phyloP scores from a whole-genome alignment of 2,329 filamentous ascomycete genomes.

The Xylariaceae sp. region DNA sequence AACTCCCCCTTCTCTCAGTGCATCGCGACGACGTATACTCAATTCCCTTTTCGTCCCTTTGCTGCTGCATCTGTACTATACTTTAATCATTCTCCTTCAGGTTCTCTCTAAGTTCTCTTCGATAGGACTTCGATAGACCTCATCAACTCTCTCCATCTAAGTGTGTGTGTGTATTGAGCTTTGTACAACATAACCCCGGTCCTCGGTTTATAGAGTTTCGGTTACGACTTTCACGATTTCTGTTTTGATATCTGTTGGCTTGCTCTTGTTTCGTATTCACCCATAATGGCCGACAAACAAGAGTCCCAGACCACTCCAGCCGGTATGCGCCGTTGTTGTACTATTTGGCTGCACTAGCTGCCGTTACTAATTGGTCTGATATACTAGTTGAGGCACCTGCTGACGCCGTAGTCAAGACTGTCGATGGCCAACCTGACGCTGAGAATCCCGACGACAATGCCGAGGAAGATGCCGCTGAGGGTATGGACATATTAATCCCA shows the following conservation, averaged over 20 bases:
- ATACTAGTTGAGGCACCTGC: too few species aligned
- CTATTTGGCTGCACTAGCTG: too few species aligned
- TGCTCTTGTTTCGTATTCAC: too few species aligned
- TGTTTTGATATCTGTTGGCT: too few species aligned
- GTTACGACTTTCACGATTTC: conserved; percentile 12
- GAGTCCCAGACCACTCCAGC: conserved; percentile 19
- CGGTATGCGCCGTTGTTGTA: conserved; percentile 19
- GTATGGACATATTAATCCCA: conserved; percentile 14
- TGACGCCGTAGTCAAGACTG: conserved; percentile 20
- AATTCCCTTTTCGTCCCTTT: conserved; percentile 26
- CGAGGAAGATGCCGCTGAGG: conserved; percentile 28
- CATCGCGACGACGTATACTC: conserved; percentile 10
- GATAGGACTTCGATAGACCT: too few species aligned
- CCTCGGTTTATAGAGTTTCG: conserved; percentile 18
- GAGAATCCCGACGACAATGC: conserved; percentile 19
- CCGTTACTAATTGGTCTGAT: too few species aligned
- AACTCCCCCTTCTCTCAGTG: conserved; percentile 7
- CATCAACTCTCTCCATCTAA: too few species aligned
- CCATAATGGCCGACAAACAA: conserved; percentile 30
- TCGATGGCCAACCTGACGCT: conserved; percentile 22
- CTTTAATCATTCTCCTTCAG: conserved; percentile 20
- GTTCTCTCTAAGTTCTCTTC: conserved; percentile 16
- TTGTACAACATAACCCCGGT: too few species aligned
- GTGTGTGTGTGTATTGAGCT: too few species aligned
- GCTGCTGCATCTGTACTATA: conserved; percentile 30